phyloP scores from a whole-genome alignment of 345 rosid species.

The Pistacia integerrima region DNA sequence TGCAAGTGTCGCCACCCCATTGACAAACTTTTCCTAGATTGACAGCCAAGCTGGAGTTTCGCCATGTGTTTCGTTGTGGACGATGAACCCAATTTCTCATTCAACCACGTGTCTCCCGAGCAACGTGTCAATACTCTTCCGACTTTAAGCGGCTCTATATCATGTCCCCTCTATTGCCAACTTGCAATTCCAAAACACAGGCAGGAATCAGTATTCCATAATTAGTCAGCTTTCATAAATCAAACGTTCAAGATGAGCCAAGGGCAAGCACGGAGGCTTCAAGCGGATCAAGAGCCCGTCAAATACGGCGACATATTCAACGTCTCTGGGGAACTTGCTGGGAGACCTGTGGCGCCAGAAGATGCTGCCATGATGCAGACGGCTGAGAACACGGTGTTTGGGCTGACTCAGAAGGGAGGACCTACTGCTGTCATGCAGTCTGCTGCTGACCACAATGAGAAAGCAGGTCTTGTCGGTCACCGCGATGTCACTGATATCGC shows the following conservation, averaged over 20 bases:
- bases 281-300: conserved; percentile 25
- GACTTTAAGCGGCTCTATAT: neutral
- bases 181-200: neutral
- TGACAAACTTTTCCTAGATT: neutral
- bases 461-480: conserved; percentile 28
- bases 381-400: conserved; percentile 34
- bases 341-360: conserved; percentile 29
- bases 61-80: neutral
- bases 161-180: neutral
- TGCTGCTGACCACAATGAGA: conserved; percentile 32
- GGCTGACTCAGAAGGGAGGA: conserved; percentile 28
- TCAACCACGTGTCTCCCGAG: neutral
- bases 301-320: conserved; percentile 38
- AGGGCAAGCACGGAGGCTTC: conserved; percentile 29
- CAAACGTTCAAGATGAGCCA: conserved; percentile 40
- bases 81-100: neutral
- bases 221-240: neutral
- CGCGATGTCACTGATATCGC: conserved; percentile 19
- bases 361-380: conserved; percentile 44
- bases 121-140: neutral
- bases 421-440: conserved; percentile 38
- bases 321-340: conserved; percentile 30
- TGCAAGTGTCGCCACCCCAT: neutral
- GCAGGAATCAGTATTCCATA: neutral
- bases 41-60: neutral